Conservation (phyloP, 495 filamentous ascomycete genomes). For the Bathelium albidoporum region DNA sequence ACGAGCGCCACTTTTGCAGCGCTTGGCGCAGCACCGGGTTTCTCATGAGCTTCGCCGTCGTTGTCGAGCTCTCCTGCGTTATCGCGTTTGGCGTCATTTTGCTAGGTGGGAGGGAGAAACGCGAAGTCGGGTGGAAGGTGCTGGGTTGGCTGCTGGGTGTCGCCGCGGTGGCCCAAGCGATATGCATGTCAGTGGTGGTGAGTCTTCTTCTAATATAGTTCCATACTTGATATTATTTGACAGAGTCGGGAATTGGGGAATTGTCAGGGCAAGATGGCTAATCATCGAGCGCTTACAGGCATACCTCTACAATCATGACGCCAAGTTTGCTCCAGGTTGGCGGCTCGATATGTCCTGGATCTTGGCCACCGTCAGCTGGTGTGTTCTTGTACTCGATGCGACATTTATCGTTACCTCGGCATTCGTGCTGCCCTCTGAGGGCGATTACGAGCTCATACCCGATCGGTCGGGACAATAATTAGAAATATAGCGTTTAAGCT, state of each 20-base stretch:
- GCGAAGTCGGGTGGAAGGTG: constrained; percentile 69
- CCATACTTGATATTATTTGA: no score
- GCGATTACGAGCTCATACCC: constrained; percentile 72
- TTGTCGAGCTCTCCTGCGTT: constrained; percentile 63
- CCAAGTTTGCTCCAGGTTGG: constrained; percentile 81
- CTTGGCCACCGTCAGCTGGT: constrained; percentile 66
- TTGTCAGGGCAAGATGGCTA: no score
- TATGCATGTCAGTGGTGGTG: constrained; percentile 71
- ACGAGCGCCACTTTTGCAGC: constrained; percentile 70
- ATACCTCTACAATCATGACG: constrained; percentile 75
- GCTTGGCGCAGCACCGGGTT: constrained; percentile 87
- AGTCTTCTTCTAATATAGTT: constrained; percentile 32
- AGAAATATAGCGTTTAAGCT: background rate
- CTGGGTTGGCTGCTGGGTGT: constrained; percentile 52
- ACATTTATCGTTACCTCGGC: constrained; percentile 52
- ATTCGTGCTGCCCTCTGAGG: constrained; percentile 62
- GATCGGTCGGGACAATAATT: constrained; percentile 3
- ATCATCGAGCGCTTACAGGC: constrained; percentile 41
- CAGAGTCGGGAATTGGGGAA: no score
- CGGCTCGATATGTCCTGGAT: constrained; percentile 66
- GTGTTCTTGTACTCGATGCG: constrained; percentile 50
- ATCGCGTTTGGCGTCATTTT: constrained; percentile 67
- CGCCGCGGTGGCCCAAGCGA: constrained; percentile 52
- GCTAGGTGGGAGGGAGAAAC: constrained; percentile 61
- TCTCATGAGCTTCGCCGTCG: constrained; percentile 68